Percentiles rank a stretch among this genome's conserved stretches.
phyloP scores from a whole-genome alignment of 164 flowering plant genomes.

The Sedum album region DNA sequence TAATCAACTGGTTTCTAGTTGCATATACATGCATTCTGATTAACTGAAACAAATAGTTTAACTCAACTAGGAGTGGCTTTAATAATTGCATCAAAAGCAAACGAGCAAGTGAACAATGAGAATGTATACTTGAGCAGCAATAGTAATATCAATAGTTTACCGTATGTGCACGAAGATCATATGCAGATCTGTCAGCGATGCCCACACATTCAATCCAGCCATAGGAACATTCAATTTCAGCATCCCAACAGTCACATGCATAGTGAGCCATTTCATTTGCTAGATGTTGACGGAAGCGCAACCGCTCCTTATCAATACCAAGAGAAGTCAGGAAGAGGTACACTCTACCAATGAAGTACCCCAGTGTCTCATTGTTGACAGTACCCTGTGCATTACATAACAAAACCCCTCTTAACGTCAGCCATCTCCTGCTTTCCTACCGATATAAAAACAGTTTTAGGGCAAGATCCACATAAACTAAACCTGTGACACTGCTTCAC shows the following conservation, averaged over 20 bases:
- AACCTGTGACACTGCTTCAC: conserved; percentile 84
- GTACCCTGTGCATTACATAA: conserved; percentile 50
- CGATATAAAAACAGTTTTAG: background rate
- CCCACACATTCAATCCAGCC: conserved; percentile 99
- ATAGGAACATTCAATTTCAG: conserved; percentile 92
- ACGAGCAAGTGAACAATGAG: background rate
- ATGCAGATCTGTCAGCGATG: conserved; percentile 97
- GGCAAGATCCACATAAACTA: conserved; percentile 4
- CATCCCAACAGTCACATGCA: conserved; percentile 99
- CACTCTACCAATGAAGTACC: conserved; percentile 90
- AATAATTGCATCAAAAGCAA: background rate
- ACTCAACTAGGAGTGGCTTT: no score
- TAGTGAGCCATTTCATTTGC: conserved; percentile 99
- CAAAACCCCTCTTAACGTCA: conserved; percentile 40
- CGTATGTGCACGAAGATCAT: conserved; percentile 79
- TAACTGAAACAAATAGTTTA: no score
- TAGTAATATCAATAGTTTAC: no score
- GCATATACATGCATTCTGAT: no score
- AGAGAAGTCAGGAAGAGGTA: conserved; percentile 76
- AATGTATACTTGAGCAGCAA: no score
- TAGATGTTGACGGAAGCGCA: conserved; percentile 90
- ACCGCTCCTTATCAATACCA: conserved; percentile 76
- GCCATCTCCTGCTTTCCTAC: conserved; percentile 54
- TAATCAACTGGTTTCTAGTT: no score
- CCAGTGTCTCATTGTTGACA: conserved; percentile 91